Conservation (phyloP, 495 filamentous ascomycete species). For the Aspergillus campestris region DNA sequence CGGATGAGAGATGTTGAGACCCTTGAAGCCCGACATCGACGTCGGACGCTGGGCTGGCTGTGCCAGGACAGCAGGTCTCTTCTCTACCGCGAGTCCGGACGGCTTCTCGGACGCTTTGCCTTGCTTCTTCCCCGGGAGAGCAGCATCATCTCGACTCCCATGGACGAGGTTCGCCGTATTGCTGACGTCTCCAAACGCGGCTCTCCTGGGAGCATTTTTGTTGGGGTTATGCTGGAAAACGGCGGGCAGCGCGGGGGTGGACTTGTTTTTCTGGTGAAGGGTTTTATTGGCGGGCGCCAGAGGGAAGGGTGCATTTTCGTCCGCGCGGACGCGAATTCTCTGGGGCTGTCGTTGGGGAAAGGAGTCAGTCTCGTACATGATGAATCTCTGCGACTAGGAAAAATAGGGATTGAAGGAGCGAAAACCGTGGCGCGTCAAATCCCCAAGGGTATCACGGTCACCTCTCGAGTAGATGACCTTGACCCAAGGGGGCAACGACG, state of each 20-base stretch:
- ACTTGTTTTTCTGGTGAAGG: constrained; percentile 75
- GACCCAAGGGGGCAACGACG: not conserved
- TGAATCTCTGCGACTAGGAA: constrained; percentile 3
- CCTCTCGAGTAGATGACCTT: no score
- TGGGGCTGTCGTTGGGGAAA: constrained; percentile 50
- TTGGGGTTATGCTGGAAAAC: constrained; percentile 47
- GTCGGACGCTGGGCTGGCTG: constrained; percentile 60
- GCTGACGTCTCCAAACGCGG: constrained; percentile 73
- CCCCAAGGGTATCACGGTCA: no score
- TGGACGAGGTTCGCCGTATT: constrained; percentile 51
- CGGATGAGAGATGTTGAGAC: constrained; percentile 29
- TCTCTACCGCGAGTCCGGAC: constrained; percentile 25
- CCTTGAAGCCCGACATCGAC: constrained; percentile 39
- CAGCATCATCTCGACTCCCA: constrained; percentile 45
- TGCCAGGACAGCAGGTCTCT: constrained; percentile 42
- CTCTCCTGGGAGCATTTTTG: constrained; percentile 64
- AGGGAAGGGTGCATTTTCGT: constrained; percentile 62
- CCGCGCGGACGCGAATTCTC: constrained; percentile 57
- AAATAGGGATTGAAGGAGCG: constrained; percentile 3
- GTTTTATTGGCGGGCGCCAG: constrained; percentile 43
- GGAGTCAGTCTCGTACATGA: not conserved
- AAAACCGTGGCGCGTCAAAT: constrained; percentile 8
- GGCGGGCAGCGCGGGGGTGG: constrained; percentile 57
- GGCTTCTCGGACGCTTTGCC: constrained; percentile 36
- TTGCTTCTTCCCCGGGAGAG: constrained; percentile 39